Percentiles rank a stretch among this genome's conserved stretches.
Evolutionary conservation across 352 stramenopile species (phyloP).

Genomic region (Elongisporangium anandrum): DNA sequence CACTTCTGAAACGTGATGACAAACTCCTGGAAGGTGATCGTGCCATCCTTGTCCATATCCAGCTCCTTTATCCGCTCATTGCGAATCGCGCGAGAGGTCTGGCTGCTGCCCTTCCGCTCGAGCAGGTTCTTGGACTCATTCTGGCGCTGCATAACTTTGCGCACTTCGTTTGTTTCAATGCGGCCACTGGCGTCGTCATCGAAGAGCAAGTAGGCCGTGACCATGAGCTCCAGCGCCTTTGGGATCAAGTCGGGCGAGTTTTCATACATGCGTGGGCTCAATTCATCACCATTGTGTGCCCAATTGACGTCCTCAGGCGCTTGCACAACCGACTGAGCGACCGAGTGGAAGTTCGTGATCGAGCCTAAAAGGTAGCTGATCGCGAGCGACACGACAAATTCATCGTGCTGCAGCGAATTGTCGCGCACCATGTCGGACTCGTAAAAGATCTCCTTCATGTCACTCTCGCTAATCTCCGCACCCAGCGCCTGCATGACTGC

Average conservation of each 20-base stretch:
- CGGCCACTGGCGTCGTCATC: conserved; percentile 79
- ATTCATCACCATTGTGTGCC: conserved; percentile 12
- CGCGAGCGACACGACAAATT: conserved; percentile 83
- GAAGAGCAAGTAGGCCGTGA: conserved; percentile 83
- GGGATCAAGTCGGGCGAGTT: conserved; percentile 46
- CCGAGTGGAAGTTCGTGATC: conserved; percentile 68
- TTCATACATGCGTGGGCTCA: conserved; percentile 11
- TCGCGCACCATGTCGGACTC: conserved; percentile 88
- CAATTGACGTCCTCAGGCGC: conserved; percentile 32
- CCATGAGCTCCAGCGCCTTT: conserved; percentile 79
- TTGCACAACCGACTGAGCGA: conserved; percentile 23
- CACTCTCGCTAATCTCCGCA: conserved; percentile 58
- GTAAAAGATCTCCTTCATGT: conserved; percentile 81
- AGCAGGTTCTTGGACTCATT: conserved; percentile 32
- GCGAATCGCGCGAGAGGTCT: conserved; percentile 56
- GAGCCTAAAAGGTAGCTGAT: conserved; percentile 79
- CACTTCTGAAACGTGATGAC: conserved; percentile 86
- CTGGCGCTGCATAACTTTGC: conserved; percentile 59
- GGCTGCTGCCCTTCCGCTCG: conserved; percentile 46
- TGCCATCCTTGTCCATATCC: conserved; percentile 83
- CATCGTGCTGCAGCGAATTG: conserved; percentile 79
- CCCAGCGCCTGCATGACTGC: conserved; percentile 48
- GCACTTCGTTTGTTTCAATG: conserved; percentile 73
- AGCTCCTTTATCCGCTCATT: conserved; percentile 85
- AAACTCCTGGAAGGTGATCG: conserved; percentile 89